phyloP scores from a whole-genome alignment of 192 early-diverging fungal genomes.

The Coemansia furcata region DNA sequence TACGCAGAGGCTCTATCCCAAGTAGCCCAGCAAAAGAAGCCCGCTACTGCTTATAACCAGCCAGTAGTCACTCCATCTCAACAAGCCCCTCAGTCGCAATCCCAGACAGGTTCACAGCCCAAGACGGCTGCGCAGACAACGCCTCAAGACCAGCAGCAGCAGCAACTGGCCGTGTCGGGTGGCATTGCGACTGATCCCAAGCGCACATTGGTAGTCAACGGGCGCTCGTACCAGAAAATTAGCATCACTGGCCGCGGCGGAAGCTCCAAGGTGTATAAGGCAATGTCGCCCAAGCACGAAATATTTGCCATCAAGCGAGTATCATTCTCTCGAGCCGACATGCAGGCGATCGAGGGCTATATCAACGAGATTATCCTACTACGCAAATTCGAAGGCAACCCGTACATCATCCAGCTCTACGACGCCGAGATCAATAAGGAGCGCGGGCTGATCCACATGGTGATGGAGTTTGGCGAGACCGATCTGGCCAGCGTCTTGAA shows the following conservation, averaged over 20 bases:
- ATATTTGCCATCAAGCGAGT: constrained; percentile 85
- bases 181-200: constrained; percentile 33
- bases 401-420: constrained; percentile 75
- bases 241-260: constrained; percentile 79
- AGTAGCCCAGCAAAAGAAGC: constrained; percentile 16
- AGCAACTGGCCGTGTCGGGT: not conserved
- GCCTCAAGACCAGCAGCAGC: constrained; percentile 7
- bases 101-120: constrained; percentile 3
- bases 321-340: constrained; percentile 66
- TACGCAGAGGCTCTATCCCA: constrained; percentile 13
- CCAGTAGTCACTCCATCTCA: not conserved
- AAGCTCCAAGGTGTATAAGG: constrained; percentile 88
- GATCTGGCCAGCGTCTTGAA: constrained; percentile 71
- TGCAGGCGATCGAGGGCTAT: constrained; percentile 65
- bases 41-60: not conserved
- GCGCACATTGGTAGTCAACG: constrained; percentile 45
- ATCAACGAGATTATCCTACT: constrained; percentile 84
- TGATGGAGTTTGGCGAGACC: constrained; percentile 90
- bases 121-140: not conserved
- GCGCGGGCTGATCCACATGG: constrained; percentile 67
- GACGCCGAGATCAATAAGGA: constrained; percentile 70
- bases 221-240: constrained; percentile 51
- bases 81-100: constrained; percentile 7
- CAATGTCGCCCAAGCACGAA: constrained; percentile 61
- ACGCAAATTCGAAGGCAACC: constrained; percentile 58